Conservation (phyloP, 2,329 filamentous ascomycete genomes). For the Fusarium fujikuroi region DNA sequence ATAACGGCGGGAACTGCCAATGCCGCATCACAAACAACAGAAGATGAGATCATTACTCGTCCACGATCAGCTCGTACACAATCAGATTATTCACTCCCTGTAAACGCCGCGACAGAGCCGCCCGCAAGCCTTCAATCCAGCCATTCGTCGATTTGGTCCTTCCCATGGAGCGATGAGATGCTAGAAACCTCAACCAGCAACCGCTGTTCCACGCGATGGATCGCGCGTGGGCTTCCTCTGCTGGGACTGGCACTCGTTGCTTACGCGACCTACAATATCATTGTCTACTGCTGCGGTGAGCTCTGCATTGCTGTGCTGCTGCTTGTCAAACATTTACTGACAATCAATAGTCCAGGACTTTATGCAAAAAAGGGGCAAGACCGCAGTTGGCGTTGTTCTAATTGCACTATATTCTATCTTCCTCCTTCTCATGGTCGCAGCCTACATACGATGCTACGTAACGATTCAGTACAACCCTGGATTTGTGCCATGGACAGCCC, state of each 20-base stretch:
- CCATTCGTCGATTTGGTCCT: conserved; percentile 6
- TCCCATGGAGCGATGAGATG: conserved; percentile 48
- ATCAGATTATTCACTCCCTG: not conserved
- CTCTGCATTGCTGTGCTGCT: conserved; percentile 18
- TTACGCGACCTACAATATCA: conserved; percentile 77
- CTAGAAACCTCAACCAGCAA: conserved; percentile 43
- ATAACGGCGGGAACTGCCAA: not conserved
- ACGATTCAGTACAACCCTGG: conserved; percentile 76
- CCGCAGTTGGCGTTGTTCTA: conserved; percentile 72
- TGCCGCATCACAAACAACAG: conserved; percentile 7
- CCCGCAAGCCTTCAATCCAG: not conserved
- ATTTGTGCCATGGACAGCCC: conserved; percentile 68
- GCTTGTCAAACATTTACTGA: not conserved
- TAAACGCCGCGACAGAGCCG: not conserved
- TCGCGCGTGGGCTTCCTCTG: conserved; percentile 71
- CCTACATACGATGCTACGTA: conserved; percentile 76
- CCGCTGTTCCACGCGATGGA: conserved; percentile 48
- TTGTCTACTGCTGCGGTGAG: conserved; percentile 75
- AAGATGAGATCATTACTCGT: conserved; percentile 25
- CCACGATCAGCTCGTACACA: not conserved
- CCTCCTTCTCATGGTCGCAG: conserved; percentile 70
- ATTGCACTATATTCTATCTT: conserved; percentile 79
- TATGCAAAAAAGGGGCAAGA: conserved; percentile 59
- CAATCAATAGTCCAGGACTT: conserved; percentile 71
- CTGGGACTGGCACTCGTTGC: conserved; percentile 73